Conservation (phyloP, 306 rosid genomes). For the Prosopis cineraria region DNA sequence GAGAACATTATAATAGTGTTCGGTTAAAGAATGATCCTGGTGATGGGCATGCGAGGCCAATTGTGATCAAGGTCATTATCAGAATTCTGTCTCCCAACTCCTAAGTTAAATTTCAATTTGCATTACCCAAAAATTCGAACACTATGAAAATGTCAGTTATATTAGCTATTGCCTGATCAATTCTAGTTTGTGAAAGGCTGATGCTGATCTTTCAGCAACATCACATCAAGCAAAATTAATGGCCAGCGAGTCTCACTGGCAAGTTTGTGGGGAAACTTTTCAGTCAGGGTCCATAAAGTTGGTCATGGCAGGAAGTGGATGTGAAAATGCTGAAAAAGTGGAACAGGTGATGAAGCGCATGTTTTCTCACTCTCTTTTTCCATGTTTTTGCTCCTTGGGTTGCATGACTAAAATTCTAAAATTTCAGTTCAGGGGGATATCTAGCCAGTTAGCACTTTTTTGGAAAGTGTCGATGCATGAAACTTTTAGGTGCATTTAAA, state of each 20-base stretch:
- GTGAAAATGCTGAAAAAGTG: conserved; percentile 57
- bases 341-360: conserved; percentile 55
- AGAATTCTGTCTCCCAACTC: conserved; percentile 8
- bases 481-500: conserved; percentile 23
- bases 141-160: conserved; percentile 7
- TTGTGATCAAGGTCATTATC: conserved; percentile 65
- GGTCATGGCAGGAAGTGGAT: conserved; percentile 79
- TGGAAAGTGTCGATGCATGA: conserved; percentile 23
- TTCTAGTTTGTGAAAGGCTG: conserved; percentile 78
- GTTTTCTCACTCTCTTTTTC: conserved; percentile 6
- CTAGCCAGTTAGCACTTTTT: conserved; percentile 26
- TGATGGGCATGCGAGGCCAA: conserved; percentile 74
- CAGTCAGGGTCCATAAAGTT: conserved; percentile 55
- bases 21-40: conserved; percentile 72
- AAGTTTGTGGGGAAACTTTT: conserved; percentile 41
- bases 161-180: conserved; percentile 45
- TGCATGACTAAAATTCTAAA: neutral
- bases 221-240: conserved; percentile 54
- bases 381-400: conserved; percentile 16
- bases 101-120: neutral
- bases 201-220: conserved; percentile 67
- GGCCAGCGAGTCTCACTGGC: conserved; percentile 33
- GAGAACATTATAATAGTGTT: conserved; percentile 86
- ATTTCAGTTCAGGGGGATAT: conserved; percentile 26
- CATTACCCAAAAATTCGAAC: neutral